Conservation (phyloP, 768 basidiomycete genomes). For the Phallus indusiatus region DNA sequence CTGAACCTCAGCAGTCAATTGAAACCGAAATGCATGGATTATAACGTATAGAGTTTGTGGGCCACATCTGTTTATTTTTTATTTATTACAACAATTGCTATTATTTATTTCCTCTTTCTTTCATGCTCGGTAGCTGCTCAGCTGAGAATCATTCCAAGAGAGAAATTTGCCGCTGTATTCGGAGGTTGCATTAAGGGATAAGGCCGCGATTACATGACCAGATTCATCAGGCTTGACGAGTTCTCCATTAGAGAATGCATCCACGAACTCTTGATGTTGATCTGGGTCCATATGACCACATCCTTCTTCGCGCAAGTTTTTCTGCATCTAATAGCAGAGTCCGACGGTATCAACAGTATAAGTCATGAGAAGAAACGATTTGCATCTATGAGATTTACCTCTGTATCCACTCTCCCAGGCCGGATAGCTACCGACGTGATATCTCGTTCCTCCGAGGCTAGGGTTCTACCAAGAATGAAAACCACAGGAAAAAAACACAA, state of each 20-base stretch:
- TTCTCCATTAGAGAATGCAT: conserved; percentile 50
- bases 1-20: background rate
- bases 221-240: conserved; percentile 67
- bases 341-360: background rate
- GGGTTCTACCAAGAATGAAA: conserved; percentile 43
- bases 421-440: conserved; percentile 69
- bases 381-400: conserved; percentile 34
- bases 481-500: background rate
- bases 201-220: conserved; percentile 70
- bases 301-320: conserved; percentile 40
- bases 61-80: background rate
- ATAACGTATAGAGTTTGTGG: background rate
- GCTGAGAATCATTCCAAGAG: conserved; percentile 64
- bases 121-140: background rate
- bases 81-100: too few relatives aligned
- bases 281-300: conserved; percentile 41
- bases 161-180: conserved; percentile 68
- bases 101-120: background rate
- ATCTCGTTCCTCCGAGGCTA: conserved; percentile 75
- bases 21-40: background rate
- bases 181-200: conserved; percentile 56
- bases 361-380: background rate
- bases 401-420: conserved; percentile 83
- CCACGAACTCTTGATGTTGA: conserved; percentile 50
- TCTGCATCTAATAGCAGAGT: conserved; percentile 55